Evolutionary conservation across 2,329 filamentous ascomycete species (phyloP).

Genomic region (Diaporthe citriasiana): DNA sequence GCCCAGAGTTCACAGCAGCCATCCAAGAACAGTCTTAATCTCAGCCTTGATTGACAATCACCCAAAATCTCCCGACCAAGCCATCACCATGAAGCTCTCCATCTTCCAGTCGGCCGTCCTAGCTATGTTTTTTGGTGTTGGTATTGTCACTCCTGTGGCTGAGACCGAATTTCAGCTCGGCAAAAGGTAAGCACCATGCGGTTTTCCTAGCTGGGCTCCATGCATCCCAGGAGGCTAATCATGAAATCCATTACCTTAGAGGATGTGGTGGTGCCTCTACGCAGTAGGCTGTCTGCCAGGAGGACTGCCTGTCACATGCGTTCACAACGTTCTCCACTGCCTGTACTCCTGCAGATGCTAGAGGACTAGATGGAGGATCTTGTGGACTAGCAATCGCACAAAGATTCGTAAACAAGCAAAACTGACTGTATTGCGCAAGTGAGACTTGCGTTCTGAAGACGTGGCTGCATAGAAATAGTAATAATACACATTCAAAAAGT

Average conservation of each 20-base stretch:
- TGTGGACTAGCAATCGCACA: too few relatives aligned
- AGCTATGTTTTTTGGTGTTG: background rate
- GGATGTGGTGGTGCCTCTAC: constrained; percentile 14
- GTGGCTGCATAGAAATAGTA: too few relatives aligned
- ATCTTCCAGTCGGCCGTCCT: background rate
- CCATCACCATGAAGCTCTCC: background rate
- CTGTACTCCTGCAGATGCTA: background rate
- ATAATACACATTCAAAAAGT: too few relatives aligned
- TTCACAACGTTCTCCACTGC: background rate
- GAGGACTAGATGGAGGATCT: background rate
- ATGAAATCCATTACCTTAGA: background rate
- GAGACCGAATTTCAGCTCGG: background rate
- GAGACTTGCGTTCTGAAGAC: too few relatives aligned
- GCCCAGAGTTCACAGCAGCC: background rate
- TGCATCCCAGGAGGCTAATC: background rate
- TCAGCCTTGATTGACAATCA: background rate
- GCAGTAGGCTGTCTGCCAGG: constrained; percentile 12
- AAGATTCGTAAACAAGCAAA: too few relatives aligned
- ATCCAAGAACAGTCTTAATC: background rate
- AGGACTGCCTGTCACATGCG: constrained; percentile 9
- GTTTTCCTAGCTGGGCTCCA: background rate
- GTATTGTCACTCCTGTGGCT: background rate
- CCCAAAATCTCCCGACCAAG: background rate
- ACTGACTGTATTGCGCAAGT: too few relatives aligned
- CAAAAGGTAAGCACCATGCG: background rate